Evolutionary conservation across 2,329 filamentous ascomycete species (phyloP).

Genomic region (Diaporthe ampelina): DNA sequence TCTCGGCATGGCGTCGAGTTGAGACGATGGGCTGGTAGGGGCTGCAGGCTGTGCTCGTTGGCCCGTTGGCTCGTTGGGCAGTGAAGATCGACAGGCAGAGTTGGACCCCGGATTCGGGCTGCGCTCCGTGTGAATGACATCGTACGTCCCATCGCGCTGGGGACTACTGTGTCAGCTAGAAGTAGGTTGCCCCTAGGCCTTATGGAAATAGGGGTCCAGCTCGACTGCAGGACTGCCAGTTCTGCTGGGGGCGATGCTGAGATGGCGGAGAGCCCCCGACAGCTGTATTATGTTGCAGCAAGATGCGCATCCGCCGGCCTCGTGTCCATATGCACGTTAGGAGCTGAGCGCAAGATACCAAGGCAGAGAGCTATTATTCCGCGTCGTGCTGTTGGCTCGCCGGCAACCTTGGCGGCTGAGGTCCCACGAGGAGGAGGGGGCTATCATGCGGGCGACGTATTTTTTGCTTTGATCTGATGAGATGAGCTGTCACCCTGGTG

Average conservation of each 20-base stretch:
- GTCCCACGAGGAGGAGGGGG: conserved; percentile 27
- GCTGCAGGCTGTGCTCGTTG: conserved; percentile 11
- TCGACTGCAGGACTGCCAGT: neutral
- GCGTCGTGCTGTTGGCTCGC: conserved; percentile 13
- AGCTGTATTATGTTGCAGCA: neutral
- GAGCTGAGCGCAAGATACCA: neutral
- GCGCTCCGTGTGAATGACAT: conserved; percentile 25
- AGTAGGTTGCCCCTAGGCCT: conserved; percentile 24
- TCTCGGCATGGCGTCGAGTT: conserved; percentile 18
- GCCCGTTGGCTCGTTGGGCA: conserved; percentile 32
- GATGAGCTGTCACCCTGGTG: conserved; percentile 31
- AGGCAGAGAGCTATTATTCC: neutral
- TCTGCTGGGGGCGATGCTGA: neutral
- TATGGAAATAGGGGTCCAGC: conserved; percentile 24
- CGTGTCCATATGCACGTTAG: neutral
- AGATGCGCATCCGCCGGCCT: neutral
- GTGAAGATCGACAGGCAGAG: neutral
- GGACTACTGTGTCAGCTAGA: conserved; percentile 34
- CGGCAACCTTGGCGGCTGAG: conserved; percentile 27
- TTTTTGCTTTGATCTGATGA: conserved; percentile 32
- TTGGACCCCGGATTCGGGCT: conserved; percentile 30
- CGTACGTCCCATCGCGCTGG: conserved; percentile 10
- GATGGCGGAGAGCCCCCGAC: neutral
- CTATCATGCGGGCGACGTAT: conserved; percentile 8
- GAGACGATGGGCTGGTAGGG: conserved; percentile 12